Evolutionary conservation across 805 yeast species (phyloP), one percentile per base, ranked within the genome.

Genomic region (Metschnikowia lochheadii): DNA sequence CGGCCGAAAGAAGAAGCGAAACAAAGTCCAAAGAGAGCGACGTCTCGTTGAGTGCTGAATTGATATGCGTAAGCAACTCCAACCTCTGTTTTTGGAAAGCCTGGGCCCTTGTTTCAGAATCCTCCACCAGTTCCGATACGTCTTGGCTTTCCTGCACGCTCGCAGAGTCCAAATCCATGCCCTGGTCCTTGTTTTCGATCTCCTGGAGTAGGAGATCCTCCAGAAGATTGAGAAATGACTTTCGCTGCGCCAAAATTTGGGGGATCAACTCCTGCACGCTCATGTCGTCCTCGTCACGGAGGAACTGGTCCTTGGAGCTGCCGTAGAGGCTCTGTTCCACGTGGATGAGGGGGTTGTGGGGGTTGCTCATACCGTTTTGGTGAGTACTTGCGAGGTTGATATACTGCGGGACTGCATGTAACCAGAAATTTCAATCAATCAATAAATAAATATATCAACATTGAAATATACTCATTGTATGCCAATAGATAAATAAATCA

Each of bases 11-110:
- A 51, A 94, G 70, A 53, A 92, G 73, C 1, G 97, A 89, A 1
- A 92, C 85, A 55, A 91, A 87, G 63, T 92, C 99, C 50, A 91
- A 71, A 1, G 96, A 84, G 36, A 94, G 67, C 0, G 97, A 90
- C 0, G 96, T 83, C 63, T 94, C 97, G 63, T 92, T 94, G 57
- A 88, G 72, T 1, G 98, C 96, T 0, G 81, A 66, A 48, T 80
- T 77, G 31, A 87, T 73, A 40, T 75, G 71, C 15, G 70, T 73
- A 14, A 83, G 58, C 39, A 85, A 74, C 51, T 82, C 81, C n/a
- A 69, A 62, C 60, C 82, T 82, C 15, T 79, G 74, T 40, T 70
- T 72, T 44, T 70, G 66, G 58, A 83, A 83, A 8, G 70, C 69
- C 41, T 73, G 78, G 8, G 39, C 47, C 29, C 51, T 62, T 35